A percentile compares a stretch with the other conserved stretches of the same genome.
Evolutionary conservation across 768 basidiomycete genomes (phyloP).

Genomic region (Hydnomerulius pinastri): DNA sequence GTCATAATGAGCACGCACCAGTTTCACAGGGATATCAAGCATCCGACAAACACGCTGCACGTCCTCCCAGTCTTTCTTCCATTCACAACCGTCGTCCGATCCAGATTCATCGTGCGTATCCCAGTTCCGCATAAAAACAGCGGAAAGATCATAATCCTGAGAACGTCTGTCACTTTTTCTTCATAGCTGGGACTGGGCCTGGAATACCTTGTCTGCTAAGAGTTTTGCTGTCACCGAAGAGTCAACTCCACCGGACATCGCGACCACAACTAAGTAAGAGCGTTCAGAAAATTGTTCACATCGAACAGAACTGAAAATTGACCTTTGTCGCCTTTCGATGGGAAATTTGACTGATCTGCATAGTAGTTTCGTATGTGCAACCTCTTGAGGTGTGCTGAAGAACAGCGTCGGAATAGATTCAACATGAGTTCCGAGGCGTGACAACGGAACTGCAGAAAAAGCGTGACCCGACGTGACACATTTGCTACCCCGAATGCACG

Average conservation of each 20-base stretch:
- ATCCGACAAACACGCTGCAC: conserved; percentile 77
- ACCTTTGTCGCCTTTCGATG: conserved; percentile 33
- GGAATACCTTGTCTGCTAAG: conserved; percentile 62
- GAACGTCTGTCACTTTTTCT: background rate
- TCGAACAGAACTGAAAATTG: background rate
- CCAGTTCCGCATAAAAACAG: conserved; percentile 97
- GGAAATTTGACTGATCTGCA: conserved; percentile 12
- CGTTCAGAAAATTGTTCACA: background rate
- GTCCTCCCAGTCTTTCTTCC: conserved; percentile 95
- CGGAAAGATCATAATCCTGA: conserved; percentile 81
- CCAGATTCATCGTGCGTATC: conserved; percentile 82
- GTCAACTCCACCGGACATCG: conserved; percentile 96
- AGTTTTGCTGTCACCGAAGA: conserved; percentile 87
- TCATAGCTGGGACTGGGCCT: background rate
- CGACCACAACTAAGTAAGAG: conserved; percentile 67
- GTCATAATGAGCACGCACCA: conserved; percentile 45
- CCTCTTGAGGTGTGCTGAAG: conserved; percentile 1
- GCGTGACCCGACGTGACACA: background rate
- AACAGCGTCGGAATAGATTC: conserved; percentile 14
- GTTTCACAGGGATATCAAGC: conserved; percentile 69
- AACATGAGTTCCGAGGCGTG: conserved; percentile 7
- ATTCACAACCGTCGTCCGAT: conserved; percentile 84
- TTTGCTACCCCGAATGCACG: background rate
- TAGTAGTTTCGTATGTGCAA: conserved; percentile 13
- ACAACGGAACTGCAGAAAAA: background rate